Conservation (phyloP, 1,284 basidiomycete genomes). For the Ustilago crameri region DNA sequence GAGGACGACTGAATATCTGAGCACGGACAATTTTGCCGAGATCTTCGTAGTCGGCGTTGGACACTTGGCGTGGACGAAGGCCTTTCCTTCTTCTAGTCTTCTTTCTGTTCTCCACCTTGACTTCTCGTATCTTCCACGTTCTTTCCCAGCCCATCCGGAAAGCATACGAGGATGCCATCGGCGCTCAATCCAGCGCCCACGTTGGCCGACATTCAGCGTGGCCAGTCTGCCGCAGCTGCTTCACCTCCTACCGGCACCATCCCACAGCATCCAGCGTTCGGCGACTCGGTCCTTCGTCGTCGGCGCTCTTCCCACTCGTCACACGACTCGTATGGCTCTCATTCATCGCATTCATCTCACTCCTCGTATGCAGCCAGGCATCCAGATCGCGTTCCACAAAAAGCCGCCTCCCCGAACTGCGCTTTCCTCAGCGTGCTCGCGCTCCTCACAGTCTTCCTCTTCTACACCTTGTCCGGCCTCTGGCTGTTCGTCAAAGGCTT, state of each 20-base stretch:
- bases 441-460: conserved; percentile 40
- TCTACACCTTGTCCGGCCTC: conserved; percentile 49
- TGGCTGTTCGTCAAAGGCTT: conserved; percentile 65
- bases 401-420: conserved; percentile 29
- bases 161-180: conserved; percentile 18
- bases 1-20: no score
- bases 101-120: background rate
- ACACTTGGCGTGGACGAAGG: no score
- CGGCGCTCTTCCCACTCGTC: conserved; percentile 35
- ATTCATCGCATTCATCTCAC: conserved; percentile 60
- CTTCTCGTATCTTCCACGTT: background rate
- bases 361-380: conserved; percentile 50
- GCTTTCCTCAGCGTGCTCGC: conserved; percentile 48
- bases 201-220: conserved; percentile 20
- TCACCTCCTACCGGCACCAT: conserved; percentile 4
- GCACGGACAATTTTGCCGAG: background rate
- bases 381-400: conserved; percentile 44
- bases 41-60: no score
- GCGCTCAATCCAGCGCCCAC: conserved; percentile 44
- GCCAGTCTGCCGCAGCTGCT: conserved; percentile 1
- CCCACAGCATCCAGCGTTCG: conserved; percentile 33
- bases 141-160: background rate
- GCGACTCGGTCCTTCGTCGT: conserved; percentile 20
- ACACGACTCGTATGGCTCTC: conserved; percentile 46
- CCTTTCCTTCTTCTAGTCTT: conserved; percentile 2